Evolutionary conservation across 1,139 yeast genomes (phyloP).

Genomic region (Suhomyces ambrosiae): DNA sequence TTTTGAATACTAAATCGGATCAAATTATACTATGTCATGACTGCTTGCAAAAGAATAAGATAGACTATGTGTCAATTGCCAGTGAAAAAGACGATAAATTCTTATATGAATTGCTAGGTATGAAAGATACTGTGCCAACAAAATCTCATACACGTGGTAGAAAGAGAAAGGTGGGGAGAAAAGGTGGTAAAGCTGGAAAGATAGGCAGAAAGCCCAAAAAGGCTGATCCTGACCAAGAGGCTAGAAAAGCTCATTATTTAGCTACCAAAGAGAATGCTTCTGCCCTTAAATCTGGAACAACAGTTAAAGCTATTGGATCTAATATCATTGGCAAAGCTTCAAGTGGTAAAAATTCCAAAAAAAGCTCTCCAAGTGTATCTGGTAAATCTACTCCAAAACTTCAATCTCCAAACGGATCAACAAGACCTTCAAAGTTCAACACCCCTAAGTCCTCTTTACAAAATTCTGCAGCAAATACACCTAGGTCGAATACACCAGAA

Average conservation of each 20-base stretch:
- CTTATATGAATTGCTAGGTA: slow-evolving; percentile 50
- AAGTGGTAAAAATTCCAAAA: background rate
- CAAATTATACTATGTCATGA: slow-evolving; percentile 41
- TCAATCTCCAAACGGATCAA: slow-evolving; percentile 1
- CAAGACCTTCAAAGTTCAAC: slow-evolving; percentile 2
- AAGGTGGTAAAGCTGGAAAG: slow-evolving; percentile 26
- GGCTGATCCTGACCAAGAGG: slow-evolving; percentile 38
- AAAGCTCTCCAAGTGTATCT: slow-evolving; percentile 1
- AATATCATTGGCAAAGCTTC: slow-evolving; percentile 9
- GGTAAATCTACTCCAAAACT: slow-evolving; percentile 5
- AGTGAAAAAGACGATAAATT: slow-evolving; percentile 54
- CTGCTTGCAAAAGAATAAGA: slow-evolving; percentile 37
- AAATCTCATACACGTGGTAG: slow-evolving; percentile 20
- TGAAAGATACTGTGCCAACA: slow-evolving; percentile 41
- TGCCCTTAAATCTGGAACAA: slow-evolving; percentile 44
- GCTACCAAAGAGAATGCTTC: slow-evolving; percentile 34
- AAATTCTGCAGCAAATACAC: slow-evolving; percentile 4
- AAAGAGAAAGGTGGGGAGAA: slow-evolving; percentile 28
- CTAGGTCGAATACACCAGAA: slow-evolving; percentile 11
- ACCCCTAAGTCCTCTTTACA: slow-evolving; percentile 7
- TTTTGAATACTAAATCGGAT: slow-evolving; percentile 26
- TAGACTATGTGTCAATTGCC: slow-evolving; percentile 28
- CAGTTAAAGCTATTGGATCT: slow-evolving; percentile 44
- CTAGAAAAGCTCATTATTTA: slow-evolving; percentile 42
- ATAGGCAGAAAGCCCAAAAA: slow-evolving; percentile 22